Evolutionary conservation across 148 eudicot genomes (phyloP).

Genomic region (Spergularia marina): DNA sequence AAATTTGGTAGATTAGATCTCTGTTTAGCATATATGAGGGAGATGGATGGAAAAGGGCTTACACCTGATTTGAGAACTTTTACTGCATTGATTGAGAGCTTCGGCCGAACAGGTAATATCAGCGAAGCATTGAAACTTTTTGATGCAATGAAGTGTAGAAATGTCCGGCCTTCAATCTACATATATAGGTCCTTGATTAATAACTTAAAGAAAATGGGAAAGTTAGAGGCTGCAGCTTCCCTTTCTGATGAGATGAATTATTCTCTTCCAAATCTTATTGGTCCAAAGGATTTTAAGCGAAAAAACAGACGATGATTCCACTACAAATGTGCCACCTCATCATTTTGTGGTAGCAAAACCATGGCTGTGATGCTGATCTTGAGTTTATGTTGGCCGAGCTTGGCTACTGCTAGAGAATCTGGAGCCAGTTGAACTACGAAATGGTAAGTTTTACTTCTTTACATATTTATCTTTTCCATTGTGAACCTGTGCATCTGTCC

Average conservation of each 20-base stretch:
- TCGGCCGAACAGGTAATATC: slow-evolving; percentile 65
- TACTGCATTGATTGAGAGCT: slow-evolving; percentile 76
- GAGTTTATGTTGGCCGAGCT: neutral
- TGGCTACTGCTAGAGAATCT: neutral
- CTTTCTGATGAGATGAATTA: slow-evolving; percentile 64
- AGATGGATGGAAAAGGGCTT: slow-evolving; percentile 58
- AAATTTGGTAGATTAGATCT: slow-evolving; percentile 65
- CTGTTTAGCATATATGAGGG: slow-evolving; percentile 44
- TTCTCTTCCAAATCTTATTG: slow-evolving; percentile 45
- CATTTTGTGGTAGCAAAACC: neutral
- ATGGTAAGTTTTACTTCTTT: slow-evolving; percentile 2
- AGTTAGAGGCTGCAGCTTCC: slow-evolving; percentile 45
- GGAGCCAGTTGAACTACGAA: slow-evolving; percentile 1
- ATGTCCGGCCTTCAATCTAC: slow-evolving; percentile 60
- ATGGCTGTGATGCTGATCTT: neutral
- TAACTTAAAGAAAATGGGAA: slow-evolving; percentile 66
- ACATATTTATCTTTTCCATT: too few species aligned
- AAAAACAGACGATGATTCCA: slow-evolving; percentile 25
- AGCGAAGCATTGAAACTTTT: slow-evolving; percentile 66
- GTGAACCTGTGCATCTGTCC: too few species aligned
- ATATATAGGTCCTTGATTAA: slow-evolving; percentile 65
- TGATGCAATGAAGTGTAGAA: slow-evolving; percentile 56
- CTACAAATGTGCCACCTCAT: neutral
- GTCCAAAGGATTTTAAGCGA: slow-evolving; percentile 66
- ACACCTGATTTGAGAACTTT: slow-evolving; percentile 70